A percentile compares a stretch with the other conserved stretches of the same genome.
Evolutionary conservation across 345 rosid genomes (phyloP).

Genomic region (Linum lewisii): DNA sequence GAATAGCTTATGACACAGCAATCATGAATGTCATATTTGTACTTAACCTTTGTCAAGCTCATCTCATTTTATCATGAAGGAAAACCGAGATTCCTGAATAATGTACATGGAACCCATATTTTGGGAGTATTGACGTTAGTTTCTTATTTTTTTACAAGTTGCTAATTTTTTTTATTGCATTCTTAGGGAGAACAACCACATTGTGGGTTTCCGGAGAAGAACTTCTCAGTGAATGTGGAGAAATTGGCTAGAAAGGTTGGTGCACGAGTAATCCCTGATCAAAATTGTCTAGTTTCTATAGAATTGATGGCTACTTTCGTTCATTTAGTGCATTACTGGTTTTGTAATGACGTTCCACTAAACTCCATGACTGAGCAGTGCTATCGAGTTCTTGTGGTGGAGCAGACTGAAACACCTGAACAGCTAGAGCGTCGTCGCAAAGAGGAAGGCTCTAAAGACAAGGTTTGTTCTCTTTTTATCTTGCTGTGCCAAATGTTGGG

Average conservation of each 20-base stretch:
- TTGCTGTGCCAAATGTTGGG: too few relatives aligned
- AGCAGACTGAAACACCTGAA: conserved; percentile 98
- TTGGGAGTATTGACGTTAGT: neutral
- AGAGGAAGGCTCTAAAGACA: conserved; percentile 86
- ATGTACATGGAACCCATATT: neutral
- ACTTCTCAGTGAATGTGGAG: conserved; percentile 78
- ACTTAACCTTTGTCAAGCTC: too few relatives aligned
- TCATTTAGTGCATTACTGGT: conserved; percentile 11
- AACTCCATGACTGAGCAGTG: conserved; percentile 50
- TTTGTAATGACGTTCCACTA: conserved; percentile 12
- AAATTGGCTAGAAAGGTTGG: conserved; percentile 89
- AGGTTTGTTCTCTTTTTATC: conserved; percentile 30
- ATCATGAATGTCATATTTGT: neutral
- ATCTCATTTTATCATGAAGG: too few relatives aligned
- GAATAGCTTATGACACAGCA: conserved; percentile 2
- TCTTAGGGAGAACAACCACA: conserved; percentile 95
- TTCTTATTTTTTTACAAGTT: neutral
- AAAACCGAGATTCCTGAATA: neutral
- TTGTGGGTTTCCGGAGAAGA: conserved; percentile 98
- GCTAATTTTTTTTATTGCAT: conserved; percentile 12
- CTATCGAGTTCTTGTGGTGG: conserved; percentile 88
- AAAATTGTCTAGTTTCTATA: conserved; percentile 12
- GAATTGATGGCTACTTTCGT: conserved; percentile 2
- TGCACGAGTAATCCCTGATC: neutral
- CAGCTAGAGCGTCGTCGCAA: conserved; percentile 88